Base-by-base conservation (phyloP, 208 protist genomes). In the Leishmania lainsoni region DNA sequence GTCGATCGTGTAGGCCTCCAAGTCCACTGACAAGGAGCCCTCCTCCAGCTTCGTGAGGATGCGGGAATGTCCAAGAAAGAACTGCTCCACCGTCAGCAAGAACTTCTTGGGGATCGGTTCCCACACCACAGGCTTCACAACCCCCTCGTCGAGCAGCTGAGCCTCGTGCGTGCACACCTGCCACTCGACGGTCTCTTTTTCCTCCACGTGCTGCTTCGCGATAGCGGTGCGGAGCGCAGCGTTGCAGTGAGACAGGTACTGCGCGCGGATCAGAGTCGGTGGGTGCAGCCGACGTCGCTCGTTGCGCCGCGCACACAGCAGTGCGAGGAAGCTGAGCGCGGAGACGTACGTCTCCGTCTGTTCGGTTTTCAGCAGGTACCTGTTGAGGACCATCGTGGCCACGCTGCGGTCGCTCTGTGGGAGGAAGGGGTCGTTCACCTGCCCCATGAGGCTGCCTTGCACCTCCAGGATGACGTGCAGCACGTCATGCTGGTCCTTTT, bases 161-260 rank as follows among this genome's bases (percentile, higher is more conserved):
- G 89, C 91, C 8, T 91, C 83, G 79, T 84, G 84, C 45, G 89
- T 90, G 86, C 92, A 90, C 42, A 96, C 87, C 70, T 97, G 93
- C 94, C 94, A 97, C 68, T 90, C 86, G 0, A 97, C 94, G 73
- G 75, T 82, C 70, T 85, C 81, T 59, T 86, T 87, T n/a, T 90
- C 85, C 76, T 97, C 94, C 14, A 94, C 79, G 56, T 90, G 78
- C 16, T 81, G 83, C 82, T 95, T 94, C 22, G 93, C 92, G 65
- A 87, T 80, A 16, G 94, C 94, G 48, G 83, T 59, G 22, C 85
- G 88, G 77, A 90, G 86, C 2, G 90, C 88, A 42, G 91, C 89
- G 77, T 91, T 88, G 81, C 90, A 97, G 73, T 95, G 86, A 26
- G 87, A 79, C 5, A 96, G 81, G 85, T 97, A 97, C 79, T 97